These are phyloP conservation scores for Fusarium abutilonis DNA, from an alignment of 2,329 filamentous ascomycete species.

Conservation along the genomic window DNA sequence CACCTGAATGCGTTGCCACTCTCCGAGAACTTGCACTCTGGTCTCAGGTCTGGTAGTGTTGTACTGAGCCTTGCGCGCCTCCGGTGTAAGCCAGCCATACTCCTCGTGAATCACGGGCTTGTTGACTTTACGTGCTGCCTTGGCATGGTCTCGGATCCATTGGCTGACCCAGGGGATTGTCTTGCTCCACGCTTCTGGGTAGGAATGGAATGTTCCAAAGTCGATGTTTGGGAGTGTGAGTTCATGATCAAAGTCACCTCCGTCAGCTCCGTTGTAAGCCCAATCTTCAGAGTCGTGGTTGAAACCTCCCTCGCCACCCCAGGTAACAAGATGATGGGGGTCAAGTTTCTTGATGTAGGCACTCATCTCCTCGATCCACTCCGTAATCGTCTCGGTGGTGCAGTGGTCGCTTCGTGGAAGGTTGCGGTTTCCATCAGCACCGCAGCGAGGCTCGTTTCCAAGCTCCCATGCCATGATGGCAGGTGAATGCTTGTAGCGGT, in stretches of 20 bases:
- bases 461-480: conserved; percentile 64
- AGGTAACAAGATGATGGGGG: conserved; percentile 67
- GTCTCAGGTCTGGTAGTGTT: conserved; percentile 55
- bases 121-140: conserved; percentile 49
- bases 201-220: conserved; percentile 65
- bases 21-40: conserved; percentile 57
- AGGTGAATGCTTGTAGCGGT: conserved; percentile 56
- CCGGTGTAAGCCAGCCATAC: conserved; percentile 59
- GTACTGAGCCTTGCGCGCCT: conserved; percentile 55
- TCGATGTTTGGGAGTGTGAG: conserved; percentile 57
- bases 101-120: conserved; percentile 64
- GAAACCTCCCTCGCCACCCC: conserved; percentile 69
- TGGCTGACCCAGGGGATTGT: conserved; percentile 62
- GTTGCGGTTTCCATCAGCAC: conserved; percentile 30
- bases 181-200: conserved; percentile 67
- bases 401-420: conserved; percentile 58
- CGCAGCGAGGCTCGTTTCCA: conserved; percentile 67
- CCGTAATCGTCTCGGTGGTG: conserved; percentile 63
- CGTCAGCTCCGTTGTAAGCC: conserved; percentile 60
- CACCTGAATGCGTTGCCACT: conserved; percentile 61
- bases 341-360: conserved; percentile 71
- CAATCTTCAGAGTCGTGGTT: conserved; percentile 56
- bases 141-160: conserved; percentile 66
- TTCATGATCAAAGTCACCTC: conserved; percentile 65
- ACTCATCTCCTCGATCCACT: conserved; percentile 67